Conservation (phyloP, 345 rosid genomes). For the Moricandia arvensis region DNA sequence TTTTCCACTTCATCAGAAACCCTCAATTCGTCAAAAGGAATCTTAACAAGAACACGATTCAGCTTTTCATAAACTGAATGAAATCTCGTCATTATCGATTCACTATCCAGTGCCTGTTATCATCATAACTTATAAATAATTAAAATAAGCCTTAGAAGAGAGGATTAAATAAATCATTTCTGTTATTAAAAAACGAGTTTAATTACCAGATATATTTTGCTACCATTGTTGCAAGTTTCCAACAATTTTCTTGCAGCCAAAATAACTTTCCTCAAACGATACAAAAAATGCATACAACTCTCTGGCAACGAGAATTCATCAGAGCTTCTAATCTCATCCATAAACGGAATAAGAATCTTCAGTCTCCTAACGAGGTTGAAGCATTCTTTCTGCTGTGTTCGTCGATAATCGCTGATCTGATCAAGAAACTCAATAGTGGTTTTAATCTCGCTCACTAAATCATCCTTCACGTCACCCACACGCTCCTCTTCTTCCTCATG, state of each 20-base stretch:
- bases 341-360: slow-evolving; percentile 60
- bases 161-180: not conserved
- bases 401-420: slow-evolving; percentile 49
- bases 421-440: slow-evolving; percentile 46
- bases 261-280: slow-evolving; percentile 49
- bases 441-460: slow-evolving; percentile 39
- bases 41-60: slow-evolving; percentile 41
- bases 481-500: slow-evolving; percentile 30
- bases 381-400: slow-evolving; percentile 63
- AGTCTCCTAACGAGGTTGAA: slow-evolving; percentile 56
- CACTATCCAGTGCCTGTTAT: slow-evolving; percentile 61
- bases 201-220: slow-evolving; percentile 44
- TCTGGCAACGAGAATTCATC: slow-evolving; percentile 36
- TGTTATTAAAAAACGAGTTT: not conserved
- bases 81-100: slow-evolving; percentile 47
- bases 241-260: slow-evolving; percentile 47
- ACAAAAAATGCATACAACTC: slow-evolving; percentile 24
- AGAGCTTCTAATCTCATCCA: slow-evolving; percentile 55
- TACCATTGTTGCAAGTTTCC: slow-evolving; percentile 62
- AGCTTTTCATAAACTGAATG: slow-evolving; percentile 50
- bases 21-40: slow-evolving; percentile 53
- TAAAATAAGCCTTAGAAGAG: not conserved
- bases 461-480: slow-evolving; percentile 9
- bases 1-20: slow-evolving; percentile 59
- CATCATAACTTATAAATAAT: not conserved